These are phyloP conservation scores for Chalciporus sp. DNA, from an alignment of 1,284 basidiomycete species.

Conservation along the genomic window DNA sequence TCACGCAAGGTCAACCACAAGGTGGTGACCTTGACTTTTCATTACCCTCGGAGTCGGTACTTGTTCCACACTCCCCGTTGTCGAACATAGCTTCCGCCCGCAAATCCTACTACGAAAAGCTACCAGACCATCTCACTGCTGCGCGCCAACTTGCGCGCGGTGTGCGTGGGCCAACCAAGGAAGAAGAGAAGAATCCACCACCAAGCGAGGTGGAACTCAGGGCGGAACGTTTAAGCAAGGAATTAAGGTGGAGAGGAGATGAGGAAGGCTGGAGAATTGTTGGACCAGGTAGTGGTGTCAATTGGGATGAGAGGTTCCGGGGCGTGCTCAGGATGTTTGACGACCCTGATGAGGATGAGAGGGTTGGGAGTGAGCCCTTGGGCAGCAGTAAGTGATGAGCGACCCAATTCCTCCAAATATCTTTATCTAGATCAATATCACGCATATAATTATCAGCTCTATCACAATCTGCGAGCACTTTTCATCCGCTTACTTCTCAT, in stretches of 20 bases:
- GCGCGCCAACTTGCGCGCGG: constrained; percentile 80
- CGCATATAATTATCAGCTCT: not conserved
- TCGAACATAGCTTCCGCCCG: constrained; percentile 71
- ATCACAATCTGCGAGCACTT: not conserved
- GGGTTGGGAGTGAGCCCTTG: not conserved
- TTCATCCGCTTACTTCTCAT: not conserved
- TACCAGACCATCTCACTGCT: constrained; percentile 69
- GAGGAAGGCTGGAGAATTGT: constrained; percentile 80
- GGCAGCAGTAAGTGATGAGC: not conserved
- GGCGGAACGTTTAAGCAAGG: constrained; percentile 84
- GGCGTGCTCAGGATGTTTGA: constrained; percentile 69
- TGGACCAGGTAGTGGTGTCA: constrained; percentile 58
- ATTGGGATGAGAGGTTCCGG: constrained; percentile 79
- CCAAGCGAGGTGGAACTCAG: constrained; percentile 86
- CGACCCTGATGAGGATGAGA: constrained; percentile 28
- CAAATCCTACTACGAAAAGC: constrained; percentile 76
- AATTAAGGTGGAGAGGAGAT: constrained; percentile 80
- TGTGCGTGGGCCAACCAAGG: constrained; percentile 82
- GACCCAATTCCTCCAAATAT: not conserved
- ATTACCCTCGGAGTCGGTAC: constrained; percentile 64
- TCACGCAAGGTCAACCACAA: constrained; percentile 12
- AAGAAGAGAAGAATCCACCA: constrained; percentile 81
- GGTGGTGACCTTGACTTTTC: constrained; percentile 79
- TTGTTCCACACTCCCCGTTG: constrained; percentile 65
- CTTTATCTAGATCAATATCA: constrained; percentile 5